These are phyloP conservation scores for Apiospora pterosperma DNA, from an alignment of 2,329 filamentous ascomycete species.

Conservation along the genomic window DNA sequence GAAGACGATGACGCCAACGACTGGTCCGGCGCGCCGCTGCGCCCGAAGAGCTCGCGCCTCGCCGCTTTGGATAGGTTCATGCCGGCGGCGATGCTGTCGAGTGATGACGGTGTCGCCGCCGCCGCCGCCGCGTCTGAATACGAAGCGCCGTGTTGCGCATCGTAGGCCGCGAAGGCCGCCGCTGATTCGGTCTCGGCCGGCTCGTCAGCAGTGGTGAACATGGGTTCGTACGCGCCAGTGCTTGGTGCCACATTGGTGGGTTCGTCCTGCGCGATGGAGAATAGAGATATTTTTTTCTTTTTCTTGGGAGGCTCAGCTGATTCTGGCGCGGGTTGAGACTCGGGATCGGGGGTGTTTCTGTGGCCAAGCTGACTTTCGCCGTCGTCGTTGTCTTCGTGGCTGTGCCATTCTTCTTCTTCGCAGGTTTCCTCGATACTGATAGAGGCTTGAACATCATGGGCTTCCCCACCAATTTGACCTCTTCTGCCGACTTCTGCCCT, in stretches of 20 bases:
- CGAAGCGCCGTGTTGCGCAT: slow-evolving; percentile 23
- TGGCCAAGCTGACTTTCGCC: slow-evolving; percentile 9
- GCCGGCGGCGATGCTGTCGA: slow-evolving; percentile 70
- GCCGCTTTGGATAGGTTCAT: slow-evolving; percentile 76
- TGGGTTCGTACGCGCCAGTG: slow-evolving; percentile 45
- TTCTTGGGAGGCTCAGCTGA: slow-evolving; percentile 25
- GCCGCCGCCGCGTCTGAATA: slow-evolving; percentile 8
- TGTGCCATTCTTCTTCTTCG: slow-evolving; percentile 57
- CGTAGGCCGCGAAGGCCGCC: slow-evolving; percentile 29
- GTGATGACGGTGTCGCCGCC: slow-evolving; percentile 41
- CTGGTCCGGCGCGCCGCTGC: slow-evolving; percentile 41
- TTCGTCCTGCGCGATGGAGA: slow-evolving; percentile 51
- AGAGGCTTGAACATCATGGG: slow-evolving; percentile 86
- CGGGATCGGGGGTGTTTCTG: slow-evolving; percentile 5
- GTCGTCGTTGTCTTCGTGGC: slow-evolving; percentile 29
- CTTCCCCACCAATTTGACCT: slow-evolving; percentile 70
- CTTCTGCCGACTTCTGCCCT: slow-evolving; percentile 56
- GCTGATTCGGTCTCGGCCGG: slow-evolving; percentile 20
- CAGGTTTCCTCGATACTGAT: slow-evolving; percentile 73
- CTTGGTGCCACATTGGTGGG: slow-evolving; percentile 9
- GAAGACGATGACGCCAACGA: slow-evolving; percentile 40
- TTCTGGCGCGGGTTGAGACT: slow-evolving; percentile 16
- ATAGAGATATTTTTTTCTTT: slow-evolving; percentile 65
- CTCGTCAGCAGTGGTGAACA: slow-evolving; percentile 38
- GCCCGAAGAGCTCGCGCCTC: slow-evolving; percentile 81